Base-by-base conservation (phyloP, 2,329 filamentous ascomycete genomes). In the Penicillium corylophilum region DNA sequence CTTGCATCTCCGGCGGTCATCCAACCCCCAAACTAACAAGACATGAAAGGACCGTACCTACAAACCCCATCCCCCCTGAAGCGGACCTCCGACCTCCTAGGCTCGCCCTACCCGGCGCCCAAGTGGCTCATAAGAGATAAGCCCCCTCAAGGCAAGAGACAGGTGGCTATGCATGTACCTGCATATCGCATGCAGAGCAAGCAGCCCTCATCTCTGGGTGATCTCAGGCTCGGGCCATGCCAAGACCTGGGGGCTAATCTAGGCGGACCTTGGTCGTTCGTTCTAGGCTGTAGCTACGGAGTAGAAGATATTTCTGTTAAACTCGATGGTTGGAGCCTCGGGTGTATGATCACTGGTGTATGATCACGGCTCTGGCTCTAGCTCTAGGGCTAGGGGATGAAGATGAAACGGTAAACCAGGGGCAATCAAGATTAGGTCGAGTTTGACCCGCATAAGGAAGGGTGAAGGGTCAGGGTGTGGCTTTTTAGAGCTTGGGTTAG, bases 171-270 rank as follows among this genome's bases (percentile, higher is more conserved):
- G 51, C 57, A 54, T 49, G 56, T 60, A 60, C 56, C 53, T 60
- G 57, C 56, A 60, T 58, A 56, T 40, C 29, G 46, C 48, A 60
- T 60, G 57, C 53, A 55, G 15, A 38, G 1, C 35, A 28, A 28
- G 13, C 35, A 41, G 16, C 6, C 23, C 35, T 20, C 24, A 15
- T 13, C 22, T 28, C 13, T 18, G 45, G 44, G 16, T 15, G 15
- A 41, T n/a, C 44, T 24, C 31, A 44, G 29, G 42, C 18, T 22
- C 39, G 44, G 35, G 39, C 39, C 53, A 43, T 45, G 50, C 50
- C 46, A 43, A 52, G 46, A 41, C 26, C 33, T 44, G 44, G 29
- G 18, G 9, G 16, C 16, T 18, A 38, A 13, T 38, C 16, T 38
- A 7, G 18, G 16, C 16, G 35, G 35, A 22, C 16, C 35, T 38